Conservation (phyloP, 192 early-diverging fungal genomes). For the Spinellus fusiger region DNA sequence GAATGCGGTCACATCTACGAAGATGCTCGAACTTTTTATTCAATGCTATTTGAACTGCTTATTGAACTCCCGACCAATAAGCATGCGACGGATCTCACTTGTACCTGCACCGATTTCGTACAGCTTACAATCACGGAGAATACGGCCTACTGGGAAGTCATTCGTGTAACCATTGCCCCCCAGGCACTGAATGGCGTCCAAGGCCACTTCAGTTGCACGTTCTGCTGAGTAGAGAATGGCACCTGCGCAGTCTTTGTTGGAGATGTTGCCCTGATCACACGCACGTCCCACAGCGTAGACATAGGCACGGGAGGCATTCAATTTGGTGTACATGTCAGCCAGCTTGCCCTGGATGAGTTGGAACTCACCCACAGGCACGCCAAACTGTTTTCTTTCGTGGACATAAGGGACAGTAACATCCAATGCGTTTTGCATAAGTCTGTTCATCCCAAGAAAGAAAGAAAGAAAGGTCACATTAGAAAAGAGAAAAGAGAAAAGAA, state of each 20-base stretch:
- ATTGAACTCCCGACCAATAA: constrained; percentile 82
- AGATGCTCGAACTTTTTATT: constrained; percentile 5
- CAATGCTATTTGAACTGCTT: constrained; percentile 44
- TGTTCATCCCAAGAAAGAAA: not conserved
- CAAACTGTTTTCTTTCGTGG: constrained; percentile 85
- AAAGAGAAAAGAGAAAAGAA: not conserved
- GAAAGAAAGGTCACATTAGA: constrained; percentile 1
- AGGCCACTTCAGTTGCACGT: constrained; percentile 85
- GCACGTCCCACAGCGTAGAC: constrained; percentile 88
- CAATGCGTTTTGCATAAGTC: constrained; percentile 74
- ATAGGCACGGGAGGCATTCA: constrained; percentile 83
- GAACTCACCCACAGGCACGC: constrained; percentile 77
- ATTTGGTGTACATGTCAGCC: constrained; percentile 97
- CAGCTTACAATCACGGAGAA: constrained; percentile 89
- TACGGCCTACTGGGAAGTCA: constrained; percentile 81
- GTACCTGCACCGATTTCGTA: constrained; percentile 98
- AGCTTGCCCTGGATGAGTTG: constrained; percentile 92
- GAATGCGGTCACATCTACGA: not conserved
- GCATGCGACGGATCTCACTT: constrained; percentile 87
- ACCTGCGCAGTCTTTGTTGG: constrained; percentile 91
- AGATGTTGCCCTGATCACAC: constrained; percentile 71
- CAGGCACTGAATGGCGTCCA: constrained; percentile 91
- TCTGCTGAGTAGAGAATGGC: constrained; percentile 92
- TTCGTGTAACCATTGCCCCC: constrained; percentile 96
- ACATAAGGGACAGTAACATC: constrained; percentile 83